These are phyloP conservation scores for Gymnopilus dilepis DNA, from an alignment of 768 basidiomycete species.

Conservation along the genomic window DNA sequence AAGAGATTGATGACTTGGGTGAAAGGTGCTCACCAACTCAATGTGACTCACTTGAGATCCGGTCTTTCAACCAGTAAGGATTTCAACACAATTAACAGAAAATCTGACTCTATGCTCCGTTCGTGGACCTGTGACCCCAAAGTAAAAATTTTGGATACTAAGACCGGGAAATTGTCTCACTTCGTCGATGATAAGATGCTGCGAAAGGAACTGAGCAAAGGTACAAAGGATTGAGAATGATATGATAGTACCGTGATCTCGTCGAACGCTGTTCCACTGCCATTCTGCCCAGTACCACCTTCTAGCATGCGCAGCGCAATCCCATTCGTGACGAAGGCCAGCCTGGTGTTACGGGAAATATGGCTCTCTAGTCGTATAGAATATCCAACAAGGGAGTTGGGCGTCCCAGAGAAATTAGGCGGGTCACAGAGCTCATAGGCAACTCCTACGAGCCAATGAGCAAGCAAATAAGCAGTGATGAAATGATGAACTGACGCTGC, in stretches of 20 bases:
- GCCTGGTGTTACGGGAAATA: constrained; percentile 75
- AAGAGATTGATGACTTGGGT: constrained; percentile 11
- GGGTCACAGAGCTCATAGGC: constrained; percentile 91
- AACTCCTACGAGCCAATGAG: constrained; percentile 50
- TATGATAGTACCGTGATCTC: constrained; percentile 81
- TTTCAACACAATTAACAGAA: constrained; percentile 92
- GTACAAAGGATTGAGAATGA: constrained; percentile 3
- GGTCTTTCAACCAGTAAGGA: constrained; percentile 75
- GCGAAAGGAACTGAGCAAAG: constrained; percentile 5
- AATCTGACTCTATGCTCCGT: constrained; percentile 96
- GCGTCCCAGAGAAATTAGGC: constrained; percentile 76
- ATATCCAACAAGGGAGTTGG: constrained; percentile 86
- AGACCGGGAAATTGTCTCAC: constrained; percentile 39
- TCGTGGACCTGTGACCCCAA: constrained; percentile 78
- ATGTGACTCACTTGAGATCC: constrained; percentile 73
- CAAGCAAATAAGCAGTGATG: background rate
- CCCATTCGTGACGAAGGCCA: constrained; percentile 91
- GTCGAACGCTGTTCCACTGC: constrained; percentile 83
- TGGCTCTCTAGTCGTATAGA: constrained; percentile 93
- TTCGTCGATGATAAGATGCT: constrained; percentile 98
- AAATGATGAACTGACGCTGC: constrained; percentile 54
- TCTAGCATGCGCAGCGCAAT: constrained; percentile 98
- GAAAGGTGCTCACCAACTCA: background rate
- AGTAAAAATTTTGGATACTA: background rate
- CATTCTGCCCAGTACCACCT: constrained; percentile 69